These are phyloP conservation scores for Cladophialophora immunda DNA, from an alignment of 2,329 filamentous ascomycete species.

Conservation along the genomic window DNA sequence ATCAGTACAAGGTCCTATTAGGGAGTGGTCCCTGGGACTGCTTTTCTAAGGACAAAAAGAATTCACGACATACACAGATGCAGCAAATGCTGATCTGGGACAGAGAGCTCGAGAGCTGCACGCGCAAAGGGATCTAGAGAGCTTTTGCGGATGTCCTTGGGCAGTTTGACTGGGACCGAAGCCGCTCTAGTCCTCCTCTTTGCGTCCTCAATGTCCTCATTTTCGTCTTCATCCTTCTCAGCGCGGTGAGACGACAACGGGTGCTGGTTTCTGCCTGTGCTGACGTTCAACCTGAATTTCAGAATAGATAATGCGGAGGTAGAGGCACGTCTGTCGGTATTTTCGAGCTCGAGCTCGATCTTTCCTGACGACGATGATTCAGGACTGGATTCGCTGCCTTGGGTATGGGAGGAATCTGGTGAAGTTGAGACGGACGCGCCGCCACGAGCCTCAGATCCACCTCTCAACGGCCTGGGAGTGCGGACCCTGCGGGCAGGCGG, in stretches of 20 bases:
- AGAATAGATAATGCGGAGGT: slow-evolving; percentile 2
- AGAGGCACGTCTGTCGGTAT: background rate
- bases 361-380: too few relatives aligned
- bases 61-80: slow-evolving; percentile 16
- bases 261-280: background rate
- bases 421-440: background rate
- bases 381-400: background rate
- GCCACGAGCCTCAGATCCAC: background rate
- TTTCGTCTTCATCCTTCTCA: background rate
- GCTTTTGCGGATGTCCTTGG: slow-evolving; percentile 20
- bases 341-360: background rate
- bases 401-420: background rate
- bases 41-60: background rate
- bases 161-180: slow-evolving; percentile 1
- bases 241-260: background rate
- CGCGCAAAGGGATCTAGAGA: slow-evolving; percentile 25
- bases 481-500: background rate
- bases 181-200: slow-evolving; percentile 3
- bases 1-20: background rate
- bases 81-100: slow-evolving; percentile 24
- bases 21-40: background rate
- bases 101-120: slow-evolving; percentile 16
- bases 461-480: background rate
- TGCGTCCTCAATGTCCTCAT: background rate
- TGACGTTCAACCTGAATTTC: slow-evolving; percentile 5